Evolutionary conservation across 441 rosid species (phyloP).

Genomic region (Bocquillonia castaneifolia): DNA sequence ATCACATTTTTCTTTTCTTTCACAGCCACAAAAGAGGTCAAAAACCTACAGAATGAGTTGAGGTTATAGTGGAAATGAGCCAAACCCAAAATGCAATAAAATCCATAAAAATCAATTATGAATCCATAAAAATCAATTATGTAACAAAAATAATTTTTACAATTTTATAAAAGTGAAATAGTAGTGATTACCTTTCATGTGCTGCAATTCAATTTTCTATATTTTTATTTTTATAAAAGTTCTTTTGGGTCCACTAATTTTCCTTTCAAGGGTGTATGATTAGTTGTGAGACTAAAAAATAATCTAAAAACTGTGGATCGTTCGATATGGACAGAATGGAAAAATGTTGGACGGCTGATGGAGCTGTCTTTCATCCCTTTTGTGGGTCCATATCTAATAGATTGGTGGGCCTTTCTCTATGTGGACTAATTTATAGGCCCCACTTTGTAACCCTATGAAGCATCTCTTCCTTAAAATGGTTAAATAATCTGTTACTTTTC

Average conservation of each 20-base stretch:
- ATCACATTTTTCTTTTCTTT: not conserved
- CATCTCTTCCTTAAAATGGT: slow-evolving; percentile 1
- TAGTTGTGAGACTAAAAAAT: slow-evolving; percentile 12
- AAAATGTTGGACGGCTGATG: slow-evolving; percentile 21
- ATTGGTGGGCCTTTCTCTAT: not conserved
- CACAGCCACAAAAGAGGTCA: not conserved
- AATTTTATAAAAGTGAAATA: not conserved
- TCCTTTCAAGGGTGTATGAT: slow-evolving; percentile 26
- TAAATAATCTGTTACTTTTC: slow-evolving; percentile 3
- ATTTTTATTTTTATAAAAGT: not conserved
- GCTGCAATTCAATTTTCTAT: slow-evolving; percentile 11
- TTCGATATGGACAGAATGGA: slow-evolving; percentile 25
- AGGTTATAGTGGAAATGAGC: slow-evolving; percentile 27
- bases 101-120: not conserved
- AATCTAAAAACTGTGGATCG: slow-evolving; percentile 18
- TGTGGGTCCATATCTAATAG: slow-evolving; percentile 16
- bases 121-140: not conserved
- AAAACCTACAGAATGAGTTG: not conserved
- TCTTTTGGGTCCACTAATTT: slow-evolving; percentile 1
- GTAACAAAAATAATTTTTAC: not conserved
- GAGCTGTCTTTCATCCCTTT: slow-evolving; percentile 12
- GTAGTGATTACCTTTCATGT: slow-evolving; percentile 15
- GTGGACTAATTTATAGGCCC: slow-evolving; percentile 1
- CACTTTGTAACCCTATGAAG: slow-evolving; percentile 14
- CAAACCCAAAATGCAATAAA: slow-evolving; percentile 17